phyloP scores from a whole-genome alignment of 1,284 basidiomycete species.

The Austroboletus niveus region DNA sequence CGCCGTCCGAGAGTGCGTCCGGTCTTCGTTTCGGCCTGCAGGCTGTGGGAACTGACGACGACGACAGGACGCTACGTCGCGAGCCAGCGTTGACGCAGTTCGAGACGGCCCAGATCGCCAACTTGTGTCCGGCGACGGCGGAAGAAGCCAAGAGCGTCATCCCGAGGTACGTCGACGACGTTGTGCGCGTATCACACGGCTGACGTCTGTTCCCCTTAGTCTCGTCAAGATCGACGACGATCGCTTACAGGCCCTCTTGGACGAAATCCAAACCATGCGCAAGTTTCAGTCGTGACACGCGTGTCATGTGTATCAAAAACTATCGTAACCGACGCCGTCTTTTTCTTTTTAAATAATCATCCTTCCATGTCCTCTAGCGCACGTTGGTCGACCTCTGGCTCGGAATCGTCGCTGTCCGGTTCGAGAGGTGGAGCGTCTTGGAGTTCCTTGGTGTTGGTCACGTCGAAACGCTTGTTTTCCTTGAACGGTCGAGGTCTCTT shows the following conservation, averaged over 20 bases:
- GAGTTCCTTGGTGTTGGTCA: constrained; percentile 50
- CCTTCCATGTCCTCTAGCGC: constrained; percentile 70
- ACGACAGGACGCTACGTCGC: constrained; percentile 62
- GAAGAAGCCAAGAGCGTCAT: constrained; percentile 92
- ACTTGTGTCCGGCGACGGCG: constrained; percentile 81
- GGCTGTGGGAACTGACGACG: not conserved
- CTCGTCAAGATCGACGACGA: constrained; percentile 88
- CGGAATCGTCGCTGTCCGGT: constrained; percentile 52
- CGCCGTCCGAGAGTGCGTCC: constrained; percentile 78
- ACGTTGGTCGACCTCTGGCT: constrained; percentile 45
- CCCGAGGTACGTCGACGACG: constrained; percentile 59
- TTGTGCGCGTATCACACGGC: not conserved
- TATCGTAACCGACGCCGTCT: not conserved
- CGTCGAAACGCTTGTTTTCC: constrained; percentile 64
- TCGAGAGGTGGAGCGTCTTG: constrained; percentile 41
- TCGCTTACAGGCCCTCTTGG: constrained; percentile 73
- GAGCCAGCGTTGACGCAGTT: constrained; percentile 82
- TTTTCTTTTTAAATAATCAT: constrained; percentile 1
- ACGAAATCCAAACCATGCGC: constrained; percentile 86
- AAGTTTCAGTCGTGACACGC: constrained; percentile 74
- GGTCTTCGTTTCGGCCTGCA: not conserved
- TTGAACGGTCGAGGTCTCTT: constrained; percentile 61
- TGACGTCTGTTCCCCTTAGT: constrained; percentile 38
- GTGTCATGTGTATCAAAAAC: constrained; percentile 6
- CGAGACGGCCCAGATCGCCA: constrained; percentile 91